A percentile compares a stretch with the other conserved stretches of the same genome.
Conservation (phyloP, 305 asterid genomes). For the Fraxinus greggii region DNA sequence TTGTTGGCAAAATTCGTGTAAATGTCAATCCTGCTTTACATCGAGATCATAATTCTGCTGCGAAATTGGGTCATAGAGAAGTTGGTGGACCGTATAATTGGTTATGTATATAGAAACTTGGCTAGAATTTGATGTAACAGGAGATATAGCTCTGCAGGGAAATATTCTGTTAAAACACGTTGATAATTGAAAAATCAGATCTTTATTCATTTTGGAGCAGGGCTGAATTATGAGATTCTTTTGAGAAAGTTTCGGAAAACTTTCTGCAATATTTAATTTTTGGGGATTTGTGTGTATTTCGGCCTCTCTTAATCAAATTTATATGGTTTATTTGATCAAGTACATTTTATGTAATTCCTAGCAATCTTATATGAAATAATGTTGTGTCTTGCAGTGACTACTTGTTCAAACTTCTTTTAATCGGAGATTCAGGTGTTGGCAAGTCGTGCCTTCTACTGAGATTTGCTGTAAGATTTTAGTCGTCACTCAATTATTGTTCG, state of each 20-base stretch:
- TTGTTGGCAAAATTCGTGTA: neutral
- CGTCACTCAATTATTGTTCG: slow-evolving; percentile 9
- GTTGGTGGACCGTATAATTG: neutral
- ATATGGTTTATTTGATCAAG: neutral
- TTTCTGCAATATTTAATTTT: neutral
- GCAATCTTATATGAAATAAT: slow-evolving; percentile 3
- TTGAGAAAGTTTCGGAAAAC: neutral
- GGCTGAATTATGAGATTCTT: neutral
- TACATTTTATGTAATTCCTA: slow-evolving; percentile 4
- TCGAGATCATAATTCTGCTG: neutral
- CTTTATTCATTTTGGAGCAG: neutral
- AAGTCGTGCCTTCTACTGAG: slow-evolving; percentile 49
- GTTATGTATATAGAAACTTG: slow-evolving; percentile 1
- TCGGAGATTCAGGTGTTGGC: slow-evolving; percentile 52
- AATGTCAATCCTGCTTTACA: neutral
- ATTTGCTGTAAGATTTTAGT: slow-evolving; percentile 39
- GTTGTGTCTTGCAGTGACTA: slow-evolving; percentile 39
- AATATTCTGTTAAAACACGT: neutral
- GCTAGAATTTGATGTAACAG: slow-evolving; percentile 11
- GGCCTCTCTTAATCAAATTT: neutral
- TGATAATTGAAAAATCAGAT: neutral
- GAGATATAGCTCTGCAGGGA: neutral
- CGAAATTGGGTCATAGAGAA: neutral
- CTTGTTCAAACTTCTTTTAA: slow-evolving; percentile 46
- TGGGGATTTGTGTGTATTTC: neutral